Evolutionary conservation across 2,329 filamentous ascomycete species (phyloP), one percentile per base, ranked within the genome.

Genomic region (Neonectria punicea): DNA sequence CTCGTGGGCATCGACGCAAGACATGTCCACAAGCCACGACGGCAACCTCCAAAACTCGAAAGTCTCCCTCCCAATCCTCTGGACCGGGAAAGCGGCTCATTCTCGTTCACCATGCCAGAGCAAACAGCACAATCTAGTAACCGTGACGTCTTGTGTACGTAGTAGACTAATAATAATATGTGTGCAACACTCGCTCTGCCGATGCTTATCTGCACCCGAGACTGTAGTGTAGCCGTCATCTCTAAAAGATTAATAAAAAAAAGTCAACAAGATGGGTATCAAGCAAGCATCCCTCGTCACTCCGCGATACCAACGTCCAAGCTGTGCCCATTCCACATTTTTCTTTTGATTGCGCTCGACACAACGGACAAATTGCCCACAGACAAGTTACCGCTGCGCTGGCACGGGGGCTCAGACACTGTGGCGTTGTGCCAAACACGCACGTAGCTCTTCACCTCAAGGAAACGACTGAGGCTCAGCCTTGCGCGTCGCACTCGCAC

Each of bases 351-450:
- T 51, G 10, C 5, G n/a, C 28, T 34, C 25, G 49, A 18, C 49
- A 51, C 5, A 32, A 34, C 11, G 28, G n/a, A 20, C 6, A 13
- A 14, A 14, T 30, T 14, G 11, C 49, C n/a, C 11, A 2, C 18
- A 16, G 3, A 13, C 14, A 51, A 3, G 18, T 20, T 34, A 20
- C n/a, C 49, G 5, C 49, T 20, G 28, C 18, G 49, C 49, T 51
- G 49, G 49, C 49, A 22, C 28, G 28, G 49, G 49, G 47, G 49
- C 49, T 51, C 30, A 51, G 49, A 51, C 49, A 10, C 9, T 51
- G 49, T 36, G 49, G 30, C 30, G 25, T 34, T 51, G 49, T 51
- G 10, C n/a, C n/a, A 18, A 18, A 49, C 14, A 34, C 49, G 30
- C 8, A 51, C 49, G 11, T 30, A 10, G 49, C 25, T 28, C 25